Percentiles rank a stretch among this genome's conserved stretches.
These are phyloP conservation scores for Candolleomyces efflorescens DNA, from an alignment of 768 basidiomycete species.

Conservation along the genomic window DNA sequence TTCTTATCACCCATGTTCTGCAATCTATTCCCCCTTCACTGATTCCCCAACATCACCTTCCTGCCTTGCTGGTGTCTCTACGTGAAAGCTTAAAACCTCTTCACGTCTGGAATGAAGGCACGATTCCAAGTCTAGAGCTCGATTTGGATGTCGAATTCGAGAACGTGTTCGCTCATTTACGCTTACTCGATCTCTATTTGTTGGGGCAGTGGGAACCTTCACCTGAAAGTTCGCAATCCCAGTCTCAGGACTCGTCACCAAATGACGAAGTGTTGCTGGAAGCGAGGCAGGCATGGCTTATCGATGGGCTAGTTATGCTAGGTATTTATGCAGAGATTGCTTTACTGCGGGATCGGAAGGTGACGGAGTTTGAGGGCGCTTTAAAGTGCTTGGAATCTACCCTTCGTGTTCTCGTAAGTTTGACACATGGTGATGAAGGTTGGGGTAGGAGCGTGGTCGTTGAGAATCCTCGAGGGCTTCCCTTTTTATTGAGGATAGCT, in stretches of 20 bases:
- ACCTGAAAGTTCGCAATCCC: constrained; percentile 6
- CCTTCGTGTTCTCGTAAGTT: constrained; percentile 65
- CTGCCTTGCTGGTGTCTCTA: constrained; percentile 29
- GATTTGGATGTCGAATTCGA: constrained; percentile 12
- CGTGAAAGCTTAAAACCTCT: constrained; percentile 20
- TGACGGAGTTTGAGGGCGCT: constrained; percentile 16
- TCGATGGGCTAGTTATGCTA: constrained; percentile 45
- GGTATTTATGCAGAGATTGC: constrained; percentile 45
- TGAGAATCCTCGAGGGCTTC: constrained; percentile 40
- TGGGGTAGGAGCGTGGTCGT: constrained; percentile 54
- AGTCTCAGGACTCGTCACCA: constrained; percentile 2
- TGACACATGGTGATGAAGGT: constrained; percentile 56
- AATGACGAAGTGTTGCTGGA: constrained; percentile 23
- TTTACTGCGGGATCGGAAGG: constrained; percentile 10
- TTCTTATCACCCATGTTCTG: constrained; percentile 49
- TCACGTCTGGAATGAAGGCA: neutral
- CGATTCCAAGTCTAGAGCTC: constrained; percentile 23
- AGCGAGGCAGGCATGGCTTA: constrained; percentile 41
- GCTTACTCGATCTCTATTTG: constrained; percentile 59
- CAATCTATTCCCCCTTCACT: constrained; percentile 42
- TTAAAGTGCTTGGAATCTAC: constrained; percentile 51
- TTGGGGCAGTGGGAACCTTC: constrained; percentile 48
- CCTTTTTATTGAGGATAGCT: constrained; percentile 45
- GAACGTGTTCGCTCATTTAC: constrained; percentile 42
- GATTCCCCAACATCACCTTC: constrained; percentile 31